A percentile compares a stretch with the other conserved stretches of the same genome.
phyloP scores from a whole-genome alignment of 2,329 filamentous ascomycete genomes.

The Aspergillus calidoustus region DNA sequence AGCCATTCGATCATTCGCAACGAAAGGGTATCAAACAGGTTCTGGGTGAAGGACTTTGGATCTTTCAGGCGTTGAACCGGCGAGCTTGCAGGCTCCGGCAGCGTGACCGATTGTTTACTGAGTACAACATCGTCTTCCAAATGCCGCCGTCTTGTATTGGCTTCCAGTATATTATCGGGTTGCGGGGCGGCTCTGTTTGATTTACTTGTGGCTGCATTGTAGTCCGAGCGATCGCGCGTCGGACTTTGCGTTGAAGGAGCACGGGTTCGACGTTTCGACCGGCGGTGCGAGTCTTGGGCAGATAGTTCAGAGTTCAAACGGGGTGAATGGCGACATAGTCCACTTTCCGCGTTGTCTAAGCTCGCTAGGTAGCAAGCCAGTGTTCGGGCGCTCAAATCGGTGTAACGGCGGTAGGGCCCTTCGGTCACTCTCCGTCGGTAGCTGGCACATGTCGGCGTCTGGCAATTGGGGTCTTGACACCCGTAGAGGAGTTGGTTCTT shows the following conservation, averaged over 20 bases:
- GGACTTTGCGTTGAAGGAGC: constrained; percentile 26
- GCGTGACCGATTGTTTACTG: constrained; percentile 15
- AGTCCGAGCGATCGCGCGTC: constrained; percentile 8
- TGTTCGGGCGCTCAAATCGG: constrained; percentile 77
- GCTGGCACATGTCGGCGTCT: constrained; percentile 78
- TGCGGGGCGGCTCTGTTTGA: not conserved
- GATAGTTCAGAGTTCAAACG: constrained; percentile 33
- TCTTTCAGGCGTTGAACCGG: constrained; percentile 53
- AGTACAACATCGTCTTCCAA: not conserved
- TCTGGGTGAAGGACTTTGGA: constrained; percentile 65
- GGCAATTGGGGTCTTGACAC: constrained; percentile 71
- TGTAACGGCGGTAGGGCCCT: constrained; percentile 76
- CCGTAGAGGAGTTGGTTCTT: constrained; percentile 81
- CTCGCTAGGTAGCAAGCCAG: constrained; percentile 80
- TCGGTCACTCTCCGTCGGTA: constrained; percentile 71
- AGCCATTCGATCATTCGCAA: constrained; percentile 53
- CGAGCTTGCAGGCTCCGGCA: constrained; percentile 26
- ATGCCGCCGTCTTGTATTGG: not conserved
- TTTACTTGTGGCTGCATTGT: not conserved
- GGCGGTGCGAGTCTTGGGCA: constrained; percentile 31
- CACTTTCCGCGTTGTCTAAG: constrained; percentile 74
- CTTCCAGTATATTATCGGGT: not conserved
- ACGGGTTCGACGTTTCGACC: constrained; percentile 39
- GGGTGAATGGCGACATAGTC: constrained; percentile 63
- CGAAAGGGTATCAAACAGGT: constrained; percentile 55